Evolutionary conservation across 2,329 filamentous ascomycete genomes (phyloP).

Genomic region (Coniella lustricola): DNA sequence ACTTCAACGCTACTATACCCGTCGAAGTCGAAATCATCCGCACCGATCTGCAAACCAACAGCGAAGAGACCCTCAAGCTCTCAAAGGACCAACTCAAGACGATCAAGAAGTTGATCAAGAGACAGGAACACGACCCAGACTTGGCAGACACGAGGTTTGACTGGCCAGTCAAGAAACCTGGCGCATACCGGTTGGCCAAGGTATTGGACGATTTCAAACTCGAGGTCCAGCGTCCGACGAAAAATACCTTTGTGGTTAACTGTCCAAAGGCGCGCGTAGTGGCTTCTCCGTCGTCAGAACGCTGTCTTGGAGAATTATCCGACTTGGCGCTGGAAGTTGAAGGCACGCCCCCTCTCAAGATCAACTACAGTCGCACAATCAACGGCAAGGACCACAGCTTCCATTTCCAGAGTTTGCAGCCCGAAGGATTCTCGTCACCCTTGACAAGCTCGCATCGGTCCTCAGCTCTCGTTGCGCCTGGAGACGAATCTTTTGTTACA

Average conservation of each 20-base stretch:
- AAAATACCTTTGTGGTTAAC: constrained; percentile 75
- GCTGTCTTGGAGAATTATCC: constrained; percentile 83
- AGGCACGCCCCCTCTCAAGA: constrained; percentile 84
- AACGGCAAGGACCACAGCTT: constrained; percentile 79
- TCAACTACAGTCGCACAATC: constrained; percentile 83
- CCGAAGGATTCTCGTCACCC: constrained; percentile 76
- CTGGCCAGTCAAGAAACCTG: constrained; percentile 74
- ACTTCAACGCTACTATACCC: constrained; percentile 88
- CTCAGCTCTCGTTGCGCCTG: constrained; percentile 49
- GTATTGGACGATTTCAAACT: constrained; percentile 92
- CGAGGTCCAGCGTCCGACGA: constrained; percentile 70
- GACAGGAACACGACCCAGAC: constrained; percentile 56
- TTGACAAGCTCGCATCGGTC: constrained; percentile 55
- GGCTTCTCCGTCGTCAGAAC: constrained; percentile 52
- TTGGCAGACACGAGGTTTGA: constrained; percentile 59
- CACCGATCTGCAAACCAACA: constrained; percentile 73
- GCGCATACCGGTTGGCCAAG: constrained; percentile 76
- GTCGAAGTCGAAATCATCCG: constrained; percentile 84
- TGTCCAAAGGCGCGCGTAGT: constrained; percentile 77
- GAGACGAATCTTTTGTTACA: constrained; percentile 56
- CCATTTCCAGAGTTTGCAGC: constrained; percentile 88
- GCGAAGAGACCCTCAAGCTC: constrained; percentile 74
- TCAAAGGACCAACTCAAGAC: constrained; percentile 65
- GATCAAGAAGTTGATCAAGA: constrained; percentile 61
- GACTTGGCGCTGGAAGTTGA: constrained; percentile 76